Conservation (phyloP, 179 eudicot species). For the Spergularia azorica region DNA sequence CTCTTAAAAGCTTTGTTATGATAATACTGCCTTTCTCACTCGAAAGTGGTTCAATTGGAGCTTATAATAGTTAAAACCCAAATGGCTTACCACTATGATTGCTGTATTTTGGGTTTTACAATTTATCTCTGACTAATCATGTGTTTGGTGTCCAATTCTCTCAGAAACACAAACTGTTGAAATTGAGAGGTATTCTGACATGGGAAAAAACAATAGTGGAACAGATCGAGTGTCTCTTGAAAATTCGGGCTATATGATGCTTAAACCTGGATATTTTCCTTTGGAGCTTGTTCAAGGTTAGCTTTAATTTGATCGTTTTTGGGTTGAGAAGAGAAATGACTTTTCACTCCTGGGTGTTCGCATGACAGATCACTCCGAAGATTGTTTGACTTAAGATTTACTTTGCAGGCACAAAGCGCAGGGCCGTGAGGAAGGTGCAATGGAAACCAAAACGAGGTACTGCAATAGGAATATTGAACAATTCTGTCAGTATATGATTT, state of each 20-base stretch:
- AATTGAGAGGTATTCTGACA: slow-evolving; percentile 33
- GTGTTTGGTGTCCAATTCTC: slow-evolving; percentile 12
- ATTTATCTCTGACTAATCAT: slow-evolving; percentile 9
- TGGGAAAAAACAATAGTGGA: slow-evolving; percentile 18
- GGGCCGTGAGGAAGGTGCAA: slow-evolving; percentile 27
- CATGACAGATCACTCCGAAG: slow-evolving; percentile 7
- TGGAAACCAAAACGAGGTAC: slow-evolving; percentile 42
- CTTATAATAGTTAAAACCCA: too few relatives aligned
- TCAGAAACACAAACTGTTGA: slow-evolving; percentile 29
- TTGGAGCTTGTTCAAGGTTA: slow-evolving; percentile 41
- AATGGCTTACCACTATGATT: neutral
- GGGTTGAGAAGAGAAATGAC: neutral
- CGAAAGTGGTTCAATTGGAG: too few relatives aligned
- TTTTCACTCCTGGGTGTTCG: neutral
- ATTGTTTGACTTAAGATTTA: slow-evolving; percentile 15
- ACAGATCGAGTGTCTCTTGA: slow-evolving; percentile 26
- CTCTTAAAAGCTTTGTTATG: too few relatives aligned
- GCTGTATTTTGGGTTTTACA: slow-evolving; percentile 5
- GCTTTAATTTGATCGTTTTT: slow-evolving; percentile 13
- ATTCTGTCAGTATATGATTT: neutral
- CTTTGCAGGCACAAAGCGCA: slow-evolving; percentile 36
- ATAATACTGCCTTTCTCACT: too few relatives aligned
- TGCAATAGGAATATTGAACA: neutral
- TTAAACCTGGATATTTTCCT: slow-evolving; percentile 42
- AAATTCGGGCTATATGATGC: slow-evolving; percentile 31